These are phyloP conservation scores for Phytophthora fragariaefolia DNA, from an alignment of 352 stramenopile species.

Conservation along the genomic window DNA sequence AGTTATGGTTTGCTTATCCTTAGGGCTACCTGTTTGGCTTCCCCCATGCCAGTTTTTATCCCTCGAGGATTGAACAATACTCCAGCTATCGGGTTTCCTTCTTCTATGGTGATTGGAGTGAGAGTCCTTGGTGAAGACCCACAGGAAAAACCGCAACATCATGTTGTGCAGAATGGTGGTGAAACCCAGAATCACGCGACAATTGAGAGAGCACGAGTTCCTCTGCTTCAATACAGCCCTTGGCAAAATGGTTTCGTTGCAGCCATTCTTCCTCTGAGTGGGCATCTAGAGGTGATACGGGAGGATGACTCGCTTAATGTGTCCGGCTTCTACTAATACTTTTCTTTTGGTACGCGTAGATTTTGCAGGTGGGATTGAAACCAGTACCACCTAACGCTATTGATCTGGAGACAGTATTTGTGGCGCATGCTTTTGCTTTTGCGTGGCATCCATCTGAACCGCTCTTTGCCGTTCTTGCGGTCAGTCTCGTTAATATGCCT, in stretches of 20 bases:
- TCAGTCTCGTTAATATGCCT: slow-evolving; percentile 20
- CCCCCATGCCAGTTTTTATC: slow-evolving; percentile 45
- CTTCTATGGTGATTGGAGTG: slow-evolving; percentile 47
- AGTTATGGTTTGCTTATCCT: slow-evolving; percentile 64
- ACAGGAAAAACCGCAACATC: slow-evolving; percentile 59
- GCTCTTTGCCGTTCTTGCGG: slow-evolving; percentile 64
- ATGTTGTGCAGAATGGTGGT: slow-evolving; percentile 51
- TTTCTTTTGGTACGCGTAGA: slow-evolving; percentile 27
- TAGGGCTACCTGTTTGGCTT: slow-evolving; percentile 43
- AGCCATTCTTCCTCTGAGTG: slow-evolving; percentile 51
- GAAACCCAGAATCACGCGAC: slow-evolving; percentile 45
- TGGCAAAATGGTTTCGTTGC: slow-evolving; percentile 46
- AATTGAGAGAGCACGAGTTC: slow-evolving; percentile 42
- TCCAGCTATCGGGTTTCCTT: slow-evolving; percentile 58
- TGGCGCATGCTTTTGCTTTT: slow-evolving; percentile 61
- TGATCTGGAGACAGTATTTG: slow-evolving; percentile 62
- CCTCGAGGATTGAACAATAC: slow-evolving; percentile 41
- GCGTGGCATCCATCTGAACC: slow-evolving; percentile 64
- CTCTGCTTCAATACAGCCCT: slow-evolving; percentile 44
- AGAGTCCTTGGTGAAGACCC: slow-evolving; percentile 62
- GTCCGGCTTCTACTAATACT: neutral
- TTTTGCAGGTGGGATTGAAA: slow-evolving; percentile 75
- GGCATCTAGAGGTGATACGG: slow-evolving; percentile 60
- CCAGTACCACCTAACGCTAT: slow-evolving; percentile 71
- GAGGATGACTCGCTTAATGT: neutral